These are phyloP conservation scores for Paracoccidioides brasiliensis DNA, from an alignment of 2,329 filamentous ascomycete genomes.

Conservation along the genomic window DNA sequence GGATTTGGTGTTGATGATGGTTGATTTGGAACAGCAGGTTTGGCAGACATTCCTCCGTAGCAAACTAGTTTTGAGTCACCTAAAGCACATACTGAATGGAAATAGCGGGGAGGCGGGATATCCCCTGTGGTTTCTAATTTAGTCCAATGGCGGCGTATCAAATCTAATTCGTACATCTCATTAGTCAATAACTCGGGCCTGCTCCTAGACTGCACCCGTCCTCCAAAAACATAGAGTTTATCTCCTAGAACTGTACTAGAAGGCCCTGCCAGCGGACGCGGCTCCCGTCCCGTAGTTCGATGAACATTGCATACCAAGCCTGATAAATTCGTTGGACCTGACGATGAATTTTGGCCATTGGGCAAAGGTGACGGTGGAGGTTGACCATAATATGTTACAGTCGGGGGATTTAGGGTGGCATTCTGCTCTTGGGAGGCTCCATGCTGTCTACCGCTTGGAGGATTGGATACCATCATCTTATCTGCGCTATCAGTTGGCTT, in stretches of 20 bases:
- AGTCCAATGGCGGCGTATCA: conserved; percentile 84
- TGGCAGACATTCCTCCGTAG: conserved; percentile 95
- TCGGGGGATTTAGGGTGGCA: conserved; percentile 6
- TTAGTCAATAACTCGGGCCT: conserved; percentile 66
- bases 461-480: neutral
- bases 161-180: conserved; percentile 84
- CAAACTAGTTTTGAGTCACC: conserved; percentile 95
- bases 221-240: conserved; percentile 93
- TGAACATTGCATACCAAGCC: conserved; percentile 57
- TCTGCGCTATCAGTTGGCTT: neutral
- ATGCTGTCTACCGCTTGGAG: neutral
- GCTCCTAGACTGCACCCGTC: conserved; percentile 70
- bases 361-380: conserved; percentile 17
- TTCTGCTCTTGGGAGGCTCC: neutral
- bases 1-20: conserved; percentile 30
- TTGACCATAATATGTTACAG: conserved; percentile 14
- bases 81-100: conserved; percentile 87
- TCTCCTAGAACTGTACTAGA: conserved; percentile 92
- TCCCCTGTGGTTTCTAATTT: conserved; percentile 77
- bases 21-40: conserved; percentile 36
- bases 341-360: conserved; percentile 13
- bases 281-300: conserved; percentile 80
- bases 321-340: conserved; percentile 47
- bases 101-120: conserved; percentile 81
- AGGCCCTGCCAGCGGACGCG: conserved; percentile 80